A percentile compares a stretch with the other conserved stretches of the same genome.
Evolutionary conservation across 345 rosid species (phyloP).

Genomic region (Erucastrum elatum): DNA sequence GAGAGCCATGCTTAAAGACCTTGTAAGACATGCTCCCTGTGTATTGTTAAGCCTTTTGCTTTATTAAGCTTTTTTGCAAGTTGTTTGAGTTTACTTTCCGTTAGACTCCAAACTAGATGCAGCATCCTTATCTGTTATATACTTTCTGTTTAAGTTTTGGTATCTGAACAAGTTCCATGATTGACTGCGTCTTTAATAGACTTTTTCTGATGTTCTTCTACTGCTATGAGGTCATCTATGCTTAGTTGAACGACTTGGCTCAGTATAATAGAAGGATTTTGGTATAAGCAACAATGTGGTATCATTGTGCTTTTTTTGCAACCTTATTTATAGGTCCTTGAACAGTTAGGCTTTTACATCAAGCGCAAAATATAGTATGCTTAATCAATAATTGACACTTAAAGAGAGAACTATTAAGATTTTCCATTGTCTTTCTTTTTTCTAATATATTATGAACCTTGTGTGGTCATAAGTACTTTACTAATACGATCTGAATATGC

Average conservation of each 20-base stretch:
- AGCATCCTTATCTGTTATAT: background rate
- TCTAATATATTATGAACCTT: background rate
- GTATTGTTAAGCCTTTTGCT: background rate
- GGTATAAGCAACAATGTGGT: too few relatives aligned
- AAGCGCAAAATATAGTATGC: background rate
- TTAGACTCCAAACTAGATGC: constrained; percentile 13
- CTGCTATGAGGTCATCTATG: too few relatives aligned
- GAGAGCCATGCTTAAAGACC: constrained; percentile 75
- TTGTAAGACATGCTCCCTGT: constrained; percentile 57
- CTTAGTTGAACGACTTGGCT: too few relatives aligned
- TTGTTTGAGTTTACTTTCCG: constrained; percentile 1
- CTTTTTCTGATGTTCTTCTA: too few relatives aligned
- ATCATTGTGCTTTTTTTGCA: too few relatives aligned
- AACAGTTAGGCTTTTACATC: too few relatives aligned
- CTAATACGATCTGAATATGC: constrained; percentile 13
- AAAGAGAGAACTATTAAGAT: background rate
- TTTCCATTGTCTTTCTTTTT: background rate
- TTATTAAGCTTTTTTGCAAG: background rate
- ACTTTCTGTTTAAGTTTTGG: background rate
- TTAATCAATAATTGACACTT: background rate
- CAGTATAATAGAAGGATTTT: too few relatives aligned
- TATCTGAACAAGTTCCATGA: constrained; percentile 13
- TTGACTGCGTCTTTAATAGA: background rate
- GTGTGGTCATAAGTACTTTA: constrained; percentile 2
- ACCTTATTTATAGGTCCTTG: too few relatives aligned